Base-by-base conservation (phyloP, 495 filamentous ascomycete genomes). In the Collariella sp. region DNA sequence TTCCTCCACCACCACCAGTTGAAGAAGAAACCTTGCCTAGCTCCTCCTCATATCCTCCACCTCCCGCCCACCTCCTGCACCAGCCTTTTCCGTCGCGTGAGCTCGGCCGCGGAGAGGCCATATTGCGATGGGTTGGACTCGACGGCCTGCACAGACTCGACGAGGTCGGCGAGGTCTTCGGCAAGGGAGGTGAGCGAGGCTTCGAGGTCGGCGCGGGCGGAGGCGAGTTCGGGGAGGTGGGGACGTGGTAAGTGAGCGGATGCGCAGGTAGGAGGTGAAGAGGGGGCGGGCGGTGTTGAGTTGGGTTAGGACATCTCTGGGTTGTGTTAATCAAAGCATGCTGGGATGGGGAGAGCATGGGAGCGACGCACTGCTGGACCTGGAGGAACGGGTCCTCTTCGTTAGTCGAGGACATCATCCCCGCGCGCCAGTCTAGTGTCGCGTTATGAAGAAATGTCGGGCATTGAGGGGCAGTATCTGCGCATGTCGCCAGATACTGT, bases 191-290 rank as follows among this genome's bases (percentile, higher is more conserved):
- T 73, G 36, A 97, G 79, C 3, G 85, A 84, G 12, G 76, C 67
- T 64, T 89, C 82, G 62, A 98, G 90, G 60, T 97, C 94, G 9
- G 77, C 62, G 52, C 87, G 86, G 26, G 94, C 83, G 67, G 94
- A 86, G 45, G 81, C 72, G 35, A 97, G 85, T 68, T 98, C 94
- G 91, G 94, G 50, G 87, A 89, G 42, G 72, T 62, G 29, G 73
- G 58, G 63, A 59, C 19, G 60, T 67, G 54, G 85, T 77, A 15
- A 94, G 82, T 16, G 90, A 89, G 62, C 89, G 88, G 73, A 98
- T 97, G 66, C 93, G 93, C 38, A 95, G 83, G 78, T 95, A 97
- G 38, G 90, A 96, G 58, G 86, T 83, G 78, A 96, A 96, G 52
- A 95, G 84, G 29, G 88, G 81, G 12, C 91, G 84, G 55, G 87